These are phyloP conservation scores for Chlamydomonas incerta DNA, from an alignment of 139 green algal species.

Conservation along the genomic window DNA sequence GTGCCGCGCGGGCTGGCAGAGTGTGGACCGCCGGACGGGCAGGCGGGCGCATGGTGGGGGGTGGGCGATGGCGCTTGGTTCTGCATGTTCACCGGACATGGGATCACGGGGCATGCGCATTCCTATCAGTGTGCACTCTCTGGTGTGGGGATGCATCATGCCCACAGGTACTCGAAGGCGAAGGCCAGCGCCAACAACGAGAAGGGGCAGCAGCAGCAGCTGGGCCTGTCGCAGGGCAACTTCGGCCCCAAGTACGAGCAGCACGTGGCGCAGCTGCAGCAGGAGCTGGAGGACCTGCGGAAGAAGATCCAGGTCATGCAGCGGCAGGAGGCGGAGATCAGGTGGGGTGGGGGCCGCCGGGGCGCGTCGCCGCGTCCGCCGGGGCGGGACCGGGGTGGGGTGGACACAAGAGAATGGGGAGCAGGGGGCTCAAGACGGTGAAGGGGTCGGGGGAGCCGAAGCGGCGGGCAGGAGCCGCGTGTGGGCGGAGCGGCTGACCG, in stretches of 20 bases:
- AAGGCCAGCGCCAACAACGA: slow-evolving; percentile 19
- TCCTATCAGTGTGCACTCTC: too few relatives aligned
- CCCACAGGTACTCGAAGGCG: slow-evolving; percentile 53
- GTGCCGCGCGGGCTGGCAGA: too few relatives aligned
- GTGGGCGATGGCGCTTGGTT: too few relatives aligned
- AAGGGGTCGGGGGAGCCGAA: too few relatives aligned
- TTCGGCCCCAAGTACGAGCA: slow-evolving; percentile 91
- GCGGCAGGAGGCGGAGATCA: slow-evolving; percentile 52
- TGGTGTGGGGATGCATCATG: too few relatives aligned
- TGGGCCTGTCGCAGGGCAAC: slow-evolving; percentile 65
- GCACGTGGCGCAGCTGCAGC: slow-evolving; percentile 85
- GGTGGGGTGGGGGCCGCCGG: slow-evolving; percentile 1
- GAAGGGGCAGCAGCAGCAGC: slow-evolving; percentile 43
- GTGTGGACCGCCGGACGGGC: too few relatives aligned
- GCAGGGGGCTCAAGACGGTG: background rate
- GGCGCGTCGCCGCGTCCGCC: background rate
- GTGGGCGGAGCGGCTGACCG: too few relatives aligned
- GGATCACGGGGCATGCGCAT: too few relatives aligned
- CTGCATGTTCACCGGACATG: too few relatives aligned
- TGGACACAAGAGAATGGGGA: background rate
- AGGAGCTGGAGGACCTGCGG: slow-evolving; percentile 79
- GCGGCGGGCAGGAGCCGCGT: background rate
- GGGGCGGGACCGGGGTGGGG: background rate
- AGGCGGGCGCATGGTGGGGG: too few relatives aligned
- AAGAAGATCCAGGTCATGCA: slow-evolving; percentile 58